Evolutionary conservation across 306 rosid genomes (phyloP), one percentile per base, ranked within the genome.

Genomic region (Ormosia semicastrata): DNA sequence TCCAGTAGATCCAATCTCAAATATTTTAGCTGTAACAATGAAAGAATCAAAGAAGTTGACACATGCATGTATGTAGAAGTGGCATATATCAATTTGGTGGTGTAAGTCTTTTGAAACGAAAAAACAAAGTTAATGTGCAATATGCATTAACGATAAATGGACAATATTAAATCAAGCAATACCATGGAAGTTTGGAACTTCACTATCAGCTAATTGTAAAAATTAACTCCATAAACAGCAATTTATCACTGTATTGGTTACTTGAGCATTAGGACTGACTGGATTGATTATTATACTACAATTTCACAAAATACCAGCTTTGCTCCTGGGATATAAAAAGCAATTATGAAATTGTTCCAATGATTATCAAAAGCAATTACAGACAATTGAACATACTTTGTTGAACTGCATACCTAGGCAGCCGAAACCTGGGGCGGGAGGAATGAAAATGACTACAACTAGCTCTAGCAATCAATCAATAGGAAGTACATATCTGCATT

Each of bases 1-100:
- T 74, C 98, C 98, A 24, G 97, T 92, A 36, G 98, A 93, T 75
- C 98, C 98, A 71, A 93, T 92, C 88, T 95, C 98, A 73, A 78
- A 93, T 73, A 92, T 95, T 87, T 88, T 93, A 24, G 96, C 99
- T 95, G 82, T 81, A 85, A 67, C 66, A 80, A 12, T 54, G 29
- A 65, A 4, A 69, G 36, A 60, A 72, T 76, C 49, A 8, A 71
- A 6, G 0, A 44, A 36, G 71, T 59, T 71, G 54, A 78, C 53
- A 53, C 33, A n/a, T 52, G 12, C 7, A 66, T 60, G 43, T 62
- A 33, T 60, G 17, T 44, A 49, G 11, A 24, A 18, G 8, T 13
- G 58, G 9, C 18, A 32, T 52, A 15, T 52, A 53, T 40, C 24
- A 77, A 44, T 41, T 43, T 53, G 29, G 9, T 14, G 36, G 24